These are phyloP conservation scores for Penicillium sp. DNA, from an alignment of 2,329 filamentous ascomycete species.

Conservation along the genomic window DNA sequence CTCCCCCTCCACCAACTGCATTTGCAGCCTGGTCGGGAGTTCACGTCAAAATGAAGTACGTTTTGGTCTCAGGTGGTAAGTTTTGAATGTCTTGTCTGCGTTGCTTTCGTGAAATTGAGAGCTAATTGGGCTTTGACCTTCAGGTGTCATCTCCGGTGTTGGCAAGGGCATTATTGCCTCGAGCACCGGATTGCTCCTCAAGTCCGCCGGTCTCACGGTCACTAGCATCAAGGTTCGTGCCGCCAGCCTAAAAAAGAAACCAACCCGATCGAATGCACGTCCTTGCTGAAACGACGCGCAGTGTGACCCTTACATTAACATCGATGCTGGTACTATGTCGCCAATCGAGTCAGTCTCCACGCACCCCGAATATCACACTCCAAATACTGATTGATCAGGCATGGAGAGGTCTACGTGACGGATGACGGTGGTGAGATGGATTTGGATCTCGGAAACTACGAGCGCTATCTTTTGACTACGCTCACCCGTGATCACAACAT, in stretches of 20 bases:
- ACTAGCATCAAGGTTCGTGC: constrained; percentile 34
- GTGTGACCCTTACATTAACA: constrained; percentile 69
- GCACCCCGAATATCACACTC: neutral
- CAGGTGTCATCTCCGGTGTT: constrained; percentile 53
- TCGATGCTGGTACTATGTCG: constrained; percentile 71
- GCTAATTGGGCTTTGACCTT: constrained; percentile 10
- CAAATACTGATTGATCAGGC: constrained; percentile 49
- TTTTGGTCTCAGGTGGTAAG: constrained; percentile 76
- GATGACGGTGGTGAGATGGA: constrained; percentile 79
- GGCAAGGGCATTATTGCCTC: constrained; percentile 68
- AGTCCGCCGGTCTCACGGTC: constrained; percentile 31
- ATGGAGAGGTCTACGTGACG: constrained; percentile 88
- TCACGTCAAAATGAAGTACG: constrained; percentile 70
- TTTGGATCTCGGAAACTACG: constrained; percentile 75
- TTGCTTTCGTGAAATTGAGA: neutral
- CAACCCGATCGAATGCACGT: neutral
- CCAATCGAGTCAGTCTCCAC: constrained; percentile 26
- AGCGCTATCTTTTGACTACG: constrained; percentile 78
- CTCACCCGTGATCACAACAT: constrained; percentile 90
- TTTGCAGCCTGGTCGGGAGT: constrained; percentile 8
- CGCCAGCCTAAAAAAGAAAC: neutral
- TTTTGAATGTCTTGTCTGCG: constrained; percentile 8
- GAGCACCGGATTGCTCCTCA: constrained; percentile 35
- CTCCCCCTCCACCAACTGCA: constrained; percentile 5
- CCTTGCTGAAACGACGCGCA: neutral